Conservation (phyloP, 2,329 filamentous ascomycete genomes). For the Fusarium oxysporum region DNA sequence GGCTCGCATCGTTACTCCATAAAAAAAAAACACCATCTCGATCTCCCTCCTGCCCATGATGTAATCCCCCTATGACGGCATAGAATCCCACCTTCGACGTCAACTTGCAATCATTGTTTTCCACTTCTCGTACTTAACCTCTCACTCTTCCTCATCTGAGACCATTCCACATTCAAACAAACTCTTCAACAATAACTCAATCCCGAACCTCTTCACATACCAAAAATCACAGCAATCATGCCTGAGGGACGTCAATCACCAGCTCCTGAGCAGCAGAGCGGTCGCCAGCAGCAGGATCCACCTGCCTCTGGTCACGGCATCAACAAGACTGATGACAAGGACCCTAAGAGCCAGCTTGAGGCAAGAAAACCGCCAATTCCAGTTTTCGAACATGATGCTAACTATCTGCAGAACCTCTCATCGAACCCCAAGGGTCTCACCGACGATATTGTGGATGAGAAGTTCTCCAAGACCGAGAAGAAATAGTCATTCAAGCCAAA, state of each 20-base stretch:
- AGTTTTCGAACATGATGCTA: neutral
- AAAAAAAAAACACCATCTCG: constrained; percentile 23
- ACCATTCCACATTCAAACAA: constrained; percentile 7
- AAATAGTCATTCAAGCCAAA: constrained; percentile 13
- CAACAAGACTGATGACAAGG: constrained; percentile 60
- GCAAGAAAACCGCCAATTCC: constrained; percentile 48
- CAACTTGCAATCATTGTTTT: constrained; percentile 38
- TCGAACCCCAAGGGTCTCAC: constrained; percentile 76
- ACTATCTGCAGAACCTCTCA: constrained; percentile 57
- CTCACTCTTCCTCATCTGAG: neutral
- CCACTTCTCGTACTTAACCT: constrained; percentile 17
- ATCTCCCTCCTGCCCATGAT: constrained; percentile 38
- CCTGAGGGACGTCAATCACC: constrained; percentile 84
- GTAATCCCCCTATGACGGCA: constrained; percentile 47
- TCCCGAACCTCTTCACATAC: neutral
- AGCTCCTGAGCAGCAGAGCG: constrained; percentile 74
- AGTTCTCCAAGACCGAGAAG: constrained; percentile 64
- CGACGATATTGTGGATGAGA: constrained; percentile 70
- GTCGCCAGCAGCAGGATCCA: constrained; percentile 70
- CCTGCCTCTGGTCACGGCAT: constrained; percentile 69
- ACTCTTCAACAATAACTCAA: neutral
- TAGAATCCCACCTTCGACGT: constrained; percentile 40
- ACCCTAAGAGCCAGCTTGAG: constrained; percentile 63
- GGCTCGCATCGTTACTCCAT: neutral
- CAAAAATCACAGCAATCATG: constrained; percentile 63